Conservation (phyloP, 148 eudicot genomes). For the Rhododendron simsii region DNA sequence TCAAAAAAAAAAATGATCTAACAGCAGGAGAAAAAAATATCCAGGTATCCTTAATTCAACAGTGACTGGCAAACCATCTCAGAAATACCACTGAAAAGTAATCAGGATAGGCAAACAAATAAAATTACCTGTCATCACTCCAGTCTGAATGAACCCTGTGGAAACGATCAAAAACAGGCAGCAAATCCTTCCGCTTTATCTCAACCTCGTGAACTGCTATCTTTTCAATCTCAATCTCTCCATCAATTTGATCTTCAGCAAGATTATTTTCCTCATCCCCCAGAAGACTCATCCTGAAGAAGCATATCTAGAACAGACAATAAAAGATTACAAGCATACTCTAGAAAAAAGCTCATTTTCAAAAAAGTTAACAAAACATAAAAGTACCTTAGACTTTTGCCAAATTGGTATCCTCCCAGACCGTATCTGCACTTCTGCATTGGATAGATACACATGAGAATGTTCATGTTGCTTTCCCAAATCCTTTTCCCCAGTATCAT, state of each 20-base stretch:
- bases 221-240: constrained; percentile 82
- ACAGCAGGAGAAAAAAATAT: not conserved
- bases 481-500: constrained; percentile 35
- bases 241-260: constrained; percentile 27
- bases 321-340: constrained; percentile 1
- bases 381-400: constrained; percentile 76
- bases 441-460: constrained; percentile 72
- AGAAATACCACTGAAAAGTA: not conserved
- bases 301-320: constrained; percentile 46
- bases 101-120: constrained; percentile 4
- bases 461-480: constrained; percentile 43
- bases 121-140: constrained; percentile 54
- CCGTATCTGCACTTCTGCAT: constrained; percentile 83
- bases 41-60: not conserved
- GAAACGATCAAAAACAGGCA: constrained; percentile 85
- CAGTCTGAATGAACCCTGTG: constrained; percentile 58
- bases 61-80: not conserved
- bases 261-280: constrained; percentile 19
- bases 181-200: constrained; percentile 70
- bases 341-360: constrained; percentile 3
- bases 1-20: not conserved
- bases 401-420: constrained; percentile 67
- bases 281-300: constrained; percentile 47
- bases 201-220: constrained; percentile 59
- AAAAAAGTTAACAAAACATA: not conserved